Evolutionary conservation across 257 asterid species (phyloP), one percentile per base, ranked within the genome.

Genomic region (Nicotiana tabacum): DNA sequence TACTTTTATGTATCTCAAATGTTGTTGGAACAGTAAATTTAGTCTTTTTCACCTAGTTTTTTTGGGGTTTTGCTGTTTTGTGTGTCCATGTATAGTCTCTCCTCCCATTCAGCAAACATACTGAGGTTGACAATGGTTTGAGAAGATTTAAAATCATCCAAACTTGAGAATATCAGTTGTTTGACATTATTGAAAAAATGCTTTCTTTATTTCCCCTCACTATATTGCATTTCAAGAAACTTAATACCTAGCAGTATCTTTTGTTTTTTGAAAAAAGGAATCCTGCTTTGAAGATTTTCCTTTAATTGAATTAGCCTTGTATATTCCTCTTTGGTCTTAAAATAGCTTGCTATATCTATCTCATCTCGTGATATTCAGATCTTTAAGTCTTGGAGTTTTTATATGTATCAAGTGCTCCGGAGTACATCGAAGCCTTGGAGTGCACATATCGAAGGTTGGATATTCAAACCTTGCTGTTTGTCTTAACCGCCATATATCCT

Each of bases 371-470:
- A 79, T 89, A 70, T 77, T 21, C 96, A 95, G 99, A 89, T 92
- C 99, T 32, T 84, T 88, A 70, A 91, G 85, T 83, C 86, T 89
- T 61, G 98, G 98, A 83, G 93, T 93, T 76, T 92, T 93, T 85
- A 90, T 95, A 84, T 95, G 99, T 85, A 95, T 95, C 84, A 93
- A 95, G 90, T 95, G 98, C 85, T 92, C 99, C 3, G 98, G 99
- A 60, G 92, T 93, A 51, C 99, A 95, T 87, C 91, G 99, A 87
- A 93, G 99, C 86, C 97, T 95, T 33, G 99, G 99, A 77, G 99
- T 88, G 83, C 99, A 95, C 87, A 93, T 93, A 87, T 86, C 99
- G 2, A 93, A 95, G 98, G 98, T 93, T 65, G 39, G 18, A 4
- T 35, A 10, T 32, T 56, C 24, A 2, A 57, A 33, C 30, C 21